Evolutionary conservation across 148 eudicot species (phyloP).

Genomic region (Mesembryanthemum crystallinum): DNA sequence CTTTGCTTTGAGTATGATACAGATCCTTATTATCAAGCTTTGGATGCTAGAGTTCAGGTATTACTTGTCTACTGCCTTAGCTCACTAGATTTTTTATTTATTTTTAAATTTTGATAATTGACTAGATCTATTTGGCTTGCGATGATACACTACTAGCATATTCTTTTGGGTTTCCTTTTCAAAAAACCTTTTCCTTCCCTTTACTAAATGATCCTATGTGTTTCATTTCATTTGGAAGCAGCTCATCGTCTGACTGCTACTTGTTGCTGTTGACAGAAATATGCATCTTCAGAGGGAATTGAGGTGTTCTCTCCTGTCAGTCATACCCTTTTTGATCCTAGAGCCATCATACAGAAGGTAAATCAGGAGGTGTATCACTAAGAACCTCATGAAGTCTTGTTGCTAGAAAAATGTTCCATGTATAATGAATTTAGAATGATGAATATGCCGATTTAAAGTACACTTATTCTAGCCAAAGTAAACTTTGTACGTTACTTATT

Average conservation of each 20-base stretch:
- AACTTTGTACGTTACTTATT: no score
- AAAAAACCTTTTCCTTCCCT: no score
- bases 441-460: neutral
- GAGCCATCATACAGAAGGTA: slow-evolving; percentile 79
- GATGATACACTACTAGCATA: neutral
- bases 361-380: neutral
- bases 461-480: no score
- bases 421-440: neutral
- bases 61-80: neutral
- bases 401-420: neutral
- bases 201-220: neutral
- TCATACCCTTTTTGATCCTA: slow-evolving; percentile 87
- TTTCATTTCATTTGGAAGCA: neutral
- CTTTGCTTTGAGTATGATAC: slow-evolving; percentile 86
- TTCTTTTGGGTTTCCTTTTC: neutral
- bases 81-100: no score
- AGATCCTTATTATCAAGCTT: slow-evolving; percentile 87
- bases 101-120: no score
- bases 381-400: neutral
- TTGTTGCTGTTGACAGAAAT: slow-evolving; percentile 40
- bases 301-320: slow-evolving; percentile 86
- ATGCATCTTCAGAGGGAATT: slow-evolving; percentile 56
- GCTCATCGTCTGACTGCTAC: neutral
- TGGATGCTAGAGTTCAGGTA: slow-evolving; percentile 73
- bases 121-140: neutral